phyloP scores from a whole-genome alignment of 495 filamentous ascomycete genomes.

The Baudoinia panamericana region DNA sequence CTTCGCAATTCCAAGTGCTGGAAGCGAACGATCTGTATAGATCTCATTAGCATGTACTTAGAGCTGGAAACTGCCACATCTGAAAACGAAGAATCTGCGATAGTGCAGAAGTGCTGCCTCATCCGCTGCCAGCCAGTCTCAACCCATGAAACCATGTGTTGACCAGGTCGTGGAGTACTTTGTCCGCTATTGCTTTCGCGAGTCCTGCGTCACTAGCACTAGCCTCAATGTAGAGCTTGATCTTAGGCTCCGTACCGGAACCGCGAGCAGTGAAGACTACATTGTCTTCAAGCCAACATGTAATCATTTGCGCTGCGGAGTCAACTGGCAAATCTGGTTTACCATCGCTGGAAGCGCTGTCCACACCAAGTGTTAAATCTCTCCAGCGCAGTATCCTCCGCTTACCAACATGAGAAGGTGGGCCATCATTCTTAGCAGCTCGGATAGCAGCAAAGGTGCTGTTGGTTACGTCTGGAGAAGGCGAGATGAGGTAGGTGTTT shows the following conservation, averaged over 20 bases:
- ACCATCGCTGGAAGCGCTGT: conserved; percentile 42
- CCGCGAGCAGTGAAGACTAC: conserved; percentile 54
- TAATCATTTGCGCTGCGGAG: conserved; percentile 53
- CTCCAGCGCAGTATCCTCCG: conserved; percentile 44
- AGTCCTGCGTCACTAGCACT: conserved; percentile 23
- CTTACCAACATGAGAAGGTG: conserved; percentile 27
- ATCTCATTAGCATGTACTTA: no score
- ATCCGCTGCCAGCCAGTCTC: conserved; percentile 12
- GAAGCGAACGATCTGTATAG: conserved; percentile 4
- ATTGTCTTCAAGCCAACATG: conserved; percentile 48
- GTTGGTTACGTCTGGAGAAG: conserved; percentile 38
- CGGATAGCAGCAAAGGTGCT: conserved; percentile 45
- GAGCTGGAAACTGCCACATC: no score
- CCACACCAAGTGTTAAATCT: conserved; percentile 54
- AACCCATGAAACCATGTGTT: conserved; percentile 43
- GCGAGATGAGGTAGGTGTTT: conserved; percentile 57
- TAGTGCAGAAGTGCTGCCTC: no score
- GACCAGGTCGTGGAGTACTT: conserved; percentile 39
- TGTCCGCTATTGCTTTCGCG: conserved; percentile 41
- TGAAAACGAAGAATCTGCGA: no score
- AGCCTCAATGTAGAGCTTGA: conserved; percentile 33
- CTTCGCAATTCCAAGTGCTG: conserved; percentile 11
- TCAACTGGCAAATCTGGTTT: conserved; percentile 48
- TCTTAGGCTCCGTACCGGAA: conserved; percentile 56
- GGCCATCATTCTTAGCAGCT: neutral